Evolutionary conservation across 2,329 filamentous ascomycete species (phyloP), one percentile per base, ranked within the genome.

Genomic region (Clarireedia paspali): DNA sequence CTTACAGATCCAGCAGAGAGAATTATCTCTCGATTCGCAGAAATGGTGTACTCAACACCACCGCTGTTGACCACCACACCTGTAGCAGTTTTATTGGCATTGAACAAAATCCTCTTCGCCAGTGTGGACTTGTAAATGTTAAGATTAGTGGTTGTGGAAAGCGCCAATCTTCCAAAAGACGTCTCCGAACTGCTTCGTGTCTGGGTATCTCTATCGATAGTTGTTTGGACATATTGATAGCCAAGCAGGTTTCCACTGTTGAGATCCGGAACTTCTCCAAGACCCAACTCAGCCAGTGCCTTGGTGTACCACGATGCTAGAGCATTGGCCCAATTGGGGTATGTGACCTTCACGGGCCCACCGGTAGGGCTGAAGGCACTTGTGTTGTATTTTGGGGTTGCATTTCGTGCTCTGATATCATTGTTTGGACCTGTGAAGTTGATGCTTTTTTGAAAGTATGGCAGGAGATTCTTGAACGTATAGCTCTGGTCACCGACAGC

Each of bases 61-160:
- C 30, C 23, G 9, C 45, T 53, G 24, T 38, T 3, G 14, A 56
- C 49, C 2, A 6, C 30, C 12, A 56, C 54, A 20, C 54, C 34
- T 2, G 24, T 40, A 3, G 49, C 54, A 17, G 20, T 53, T 26
- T 52, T 52, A 17, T 40, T 34, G 4, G 17, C 17, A 49, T 74
- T 62, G 42, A 78, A 79, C 0, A 77, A n/a, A 0, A 81, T 68
- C 39, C 68, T 72, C 60, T 73, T 73, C 2, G 73, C 77, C 3
- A 73, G 64, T 0, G 74, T 76, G 7, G 68, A 55, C 0, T 64
- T 66, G 47, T 74, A 77, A 0, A 77, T 64, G 3, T 64, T 72
- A 4, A 77, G 64, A 4, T 69, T 67, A 10, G 15, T 5, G 14
- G 24, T 30, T 6, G n/a, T 20, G 7, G 30, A 30, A n/a, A 53